Evolutionary conservation across 208 protist species (phyloP), one percentile per base, ranked within the genome.

Genomic region (Polymyxa betae): DNA sequence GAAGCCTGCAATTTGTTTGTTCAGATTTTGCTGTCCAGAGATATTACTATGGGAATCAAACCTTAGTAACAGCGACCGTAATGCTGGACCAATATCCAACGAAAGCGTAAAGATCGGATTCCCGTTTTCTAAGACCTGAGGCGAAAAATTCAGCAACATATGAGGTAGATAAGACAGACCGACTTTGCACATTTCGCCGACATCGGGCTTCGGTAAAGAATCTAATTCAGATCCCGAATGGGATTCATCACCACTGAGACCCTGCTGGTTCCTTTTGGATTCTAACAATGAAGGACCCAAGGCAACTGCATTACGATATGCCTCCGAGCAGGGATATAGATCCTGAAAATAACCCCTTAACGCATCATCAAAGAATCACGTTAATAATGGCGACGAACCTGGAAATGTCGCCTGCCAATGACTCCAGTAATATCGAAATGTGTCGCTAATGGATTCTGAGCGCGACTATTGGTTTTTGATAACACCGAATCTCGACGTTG

Each of bases 111-210:
- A 5, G 5, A 82, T 82, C 10, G 72, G 72, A n/a, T 43, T 35
- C 5, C 72, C 72, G 40, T 82, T 82, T 45, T 82, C 72, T 20
- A 82, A n/a, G n/a, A 82, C 72, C 72, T 82, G n/a, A 43, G 40
- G 16, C n/a, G n/a, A n/a, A n/a, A 43, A 5, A 82, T 5, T 82
- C n/a, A 82, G 35, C 35, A 35, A 45, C 72, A 35, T 43, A 45
- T 35, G 72, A 40, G n/a, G 5, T 35, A 20, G n/a, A 5, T 38
- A 5, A 82, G 16, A n/a, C 72, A 43, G n/a, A 5, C 5, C 5
- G 40, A 82, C 72, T 35, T 82, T 82, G 72, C 72, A 82, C 72
- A 82, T 82, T 82, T 5, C 35, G 12, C 16, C 5, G 5, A 82
- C 5, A 82, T 82, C 72, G n/a, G 72, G 72, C n/a, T n/a, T 82